Conservation (phyloP, 208 protist genomes). For the Sergeia podlipaevii region DNA sequence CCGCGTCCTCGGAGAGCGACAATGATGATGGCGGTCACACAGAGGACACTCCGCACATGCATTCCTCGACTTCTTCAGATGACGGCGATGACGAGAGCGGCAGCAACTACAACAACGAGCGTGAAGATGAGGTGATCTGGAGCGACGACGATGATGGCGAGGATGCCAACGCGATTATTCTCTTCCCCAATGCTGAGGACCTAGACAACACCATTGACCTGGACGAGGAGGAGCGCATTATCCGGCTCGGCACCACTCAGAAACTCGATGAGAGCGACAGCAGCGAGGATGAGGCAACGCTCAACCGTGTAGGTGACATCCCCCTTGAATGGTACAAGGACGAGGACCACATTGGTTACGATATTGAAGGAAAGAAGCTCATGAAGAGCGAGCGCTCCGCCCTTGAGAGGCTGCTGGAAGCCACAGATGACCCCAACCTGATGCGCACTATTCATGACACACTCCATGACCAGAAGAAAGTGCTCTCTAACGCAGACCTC, state of each 20-base stretch:
- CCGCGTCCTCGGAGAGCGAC: neutral
- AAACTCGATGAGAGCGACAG: conserved; percentile 83
- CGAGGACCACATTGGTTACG: conserved; percentile 92
- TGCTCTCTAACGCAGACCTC: conserved; percentile 86
- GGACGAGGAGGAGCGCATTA: conserved; percentile 17
- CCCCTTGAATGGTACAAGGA: conserved; percentile 95
- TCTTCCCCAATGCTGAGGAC: conserved; percentile 83
- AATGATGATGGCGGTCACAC: neutral
- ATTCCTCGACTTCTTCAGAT: conserved; percentile 1
- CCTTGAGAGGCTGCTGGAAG: conserved; percentile 89
- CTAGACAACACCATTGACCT: conserved; percentile 15
- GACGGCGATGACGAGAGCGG: neutral
- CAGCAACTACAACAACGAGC: conserved; percentile 1
- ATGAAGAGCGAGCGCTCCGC: conserved; percentile 85
- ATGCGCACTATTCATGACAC: conserved; percentile 92
- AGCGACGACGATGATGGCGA: conserved; percentile 41
- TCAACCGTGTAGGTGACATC: conserved; percentile 93
- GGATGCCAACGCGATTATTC: conserved; percentile 43
- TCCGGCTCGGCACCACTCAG: conserved; percentile 74
- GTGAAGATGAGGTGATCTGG: conserved; percentile 71
- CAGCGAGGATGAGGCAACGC: conserved; percentile 86
- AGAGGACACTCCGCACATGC: neutral
- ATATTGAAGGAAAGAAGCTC: conserved; percentile 89
- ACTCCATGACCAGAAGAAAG: conserved; percentile 88
- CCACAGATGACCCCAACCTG: conserved; percentile 89